phyloP scores from a whole-genome alignment of 805 yeast species.

The Sporopachydermia quercuum region DNA sequence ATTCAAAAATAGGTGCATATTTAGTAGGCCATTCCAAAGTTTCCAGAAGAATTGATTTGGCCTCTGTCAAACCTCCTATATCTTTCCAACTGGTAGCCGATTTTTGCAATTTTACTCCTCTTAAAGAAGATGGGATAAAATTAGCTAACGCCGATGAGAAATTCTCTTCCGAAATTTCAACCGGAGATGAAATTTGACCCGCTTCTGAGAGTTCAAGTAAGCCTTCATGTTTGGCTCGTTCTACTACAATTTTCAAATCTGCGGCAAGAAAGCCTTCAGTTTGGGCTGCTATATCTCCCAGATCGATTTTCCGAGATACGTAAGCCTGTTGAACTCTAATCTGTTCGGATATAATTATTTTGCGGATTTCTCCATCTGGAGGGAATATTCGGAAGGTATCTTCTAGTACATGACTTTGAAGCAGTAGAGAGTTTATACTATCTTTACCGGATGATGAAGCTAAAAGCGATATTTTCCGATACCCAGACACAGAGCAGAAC shows the following conservation, averaged over 20 bases:
- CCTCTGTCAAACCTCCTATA: conserved; percentile 75
- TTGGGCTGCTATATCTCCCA: conserved; percentile 42
- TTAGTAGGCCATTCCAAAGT: conserved; percentile 96
- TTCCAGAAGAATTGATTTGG: conserved; percentile 63
- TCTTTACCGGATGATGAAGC: conserved; percentile 54
- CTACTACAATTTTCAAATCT: conserved; percentile 59
- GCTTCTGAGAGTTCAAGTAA: too few relatives aligned
- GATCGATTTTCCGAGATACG: conserved; percentile 21
- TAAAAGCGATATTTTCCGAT: conserved; percentile 38
- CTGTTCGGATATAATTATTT: conserved; percentile 29
- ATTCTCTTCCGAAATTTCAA: conserved; percentile 12
- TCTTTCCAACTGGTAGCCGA: conserved; percentile 68
- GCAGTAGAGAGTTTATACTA: conserved; percentile 41
- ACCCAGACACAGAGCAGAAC: conserved; percentile 23
- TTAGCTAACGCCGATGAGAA: conserved; percentile 47
- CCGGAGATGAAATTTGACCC: not conserved
- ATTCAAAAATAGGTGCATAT: conserved; percentile 87
- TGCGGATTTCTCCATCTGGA: conserved; percentile 53
- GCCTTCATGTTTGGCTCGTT: conserved; percentile 46
- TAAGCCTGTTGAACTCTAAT: conserved; percentile 16
- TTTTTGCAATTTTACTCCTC: conserved; percentile 79
- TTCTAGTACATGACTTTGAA: conserved; percentile 59
- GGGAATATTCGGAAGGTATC: conserved; percentile 43
- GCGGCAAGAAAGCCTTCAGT: conserved; percentile 86
- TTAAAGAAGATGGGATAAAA: conserved; percentile 64